These are phyloP conservation scores for Cercophora sp. DNA, from an alignment of 495 filamentous ascomycete species.

Conservation along the genomic window DNA sequence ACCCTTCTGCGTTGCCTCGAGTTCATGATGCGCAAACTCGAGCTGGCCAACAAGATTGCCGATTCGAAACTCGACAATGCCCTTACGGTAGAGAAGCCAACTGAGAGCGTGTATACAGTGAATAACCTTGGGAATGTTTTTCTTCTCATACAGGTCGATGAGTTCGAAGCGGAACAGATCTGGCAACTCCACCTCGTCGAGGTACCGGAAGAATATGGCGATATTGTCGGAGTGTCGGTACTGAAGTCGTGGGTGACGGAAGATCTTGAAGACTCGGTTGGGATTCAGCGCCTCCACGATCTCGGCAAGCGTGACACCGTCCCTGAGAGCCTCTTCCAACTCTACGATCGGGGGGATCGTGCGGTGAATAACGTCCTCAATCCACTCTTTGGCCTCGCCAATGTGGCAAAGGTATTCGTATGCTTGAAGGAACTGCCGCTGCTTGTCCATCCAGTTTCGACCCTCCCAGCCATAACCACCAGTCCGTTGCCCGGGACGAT, in stretches of 20 bases:
- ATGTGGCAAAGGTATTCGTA: conserved; percentile 99
- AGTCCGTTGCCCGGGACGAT: conserved; percentile 44
- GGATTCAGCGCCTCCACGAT: conserved; percentile 89
- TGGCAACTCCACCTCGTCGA: conserved; percentile 89
- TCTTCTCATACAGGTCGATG: conserved; percentile 98
- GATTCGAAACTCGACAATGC: conserved; percentile 90
- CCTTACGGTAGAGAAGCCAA: conserved; percentile 92
- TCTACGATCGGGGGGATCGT: conserved; percentile 93
- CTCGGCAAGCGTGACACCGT: conserved; percentile 94
- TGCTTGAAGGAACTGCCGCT: conserved; percentile 91
- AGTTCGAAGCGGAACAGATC: conserved; percentile 98
- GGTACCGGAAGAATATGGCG: conserved; percentile 85
- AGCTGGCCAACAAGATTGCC: conserved; percentile 97
- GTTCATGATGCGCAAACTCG: conserved; percentile 95
- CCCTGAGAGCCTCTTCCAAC: conserved; percentile 85
- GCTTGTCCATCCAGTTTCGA: conserved; percentile 97
- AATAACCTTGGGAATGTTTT: conserved; percentile 98
- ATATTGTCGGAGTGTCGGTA: conserved; percentile 98
- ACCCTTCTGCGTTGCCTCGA: conserved; percentile 94
- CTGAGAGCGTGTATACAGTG: conserved; percentile 97
- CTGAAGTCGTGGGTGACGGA: conserved; percentile 76
- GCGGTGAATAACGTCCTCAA: conserved; percentile 87
- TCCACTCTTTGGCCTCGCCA: conserved; percentile 99
- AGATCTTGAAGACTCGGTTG: conserved; percentile 70
- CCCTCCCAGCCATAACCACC: conserved; percentile 69